Evolutionary conservation across 2,329 filamentous ascomycete species (phyloP).

Genomic region (Fusarium sp.): DNA sequence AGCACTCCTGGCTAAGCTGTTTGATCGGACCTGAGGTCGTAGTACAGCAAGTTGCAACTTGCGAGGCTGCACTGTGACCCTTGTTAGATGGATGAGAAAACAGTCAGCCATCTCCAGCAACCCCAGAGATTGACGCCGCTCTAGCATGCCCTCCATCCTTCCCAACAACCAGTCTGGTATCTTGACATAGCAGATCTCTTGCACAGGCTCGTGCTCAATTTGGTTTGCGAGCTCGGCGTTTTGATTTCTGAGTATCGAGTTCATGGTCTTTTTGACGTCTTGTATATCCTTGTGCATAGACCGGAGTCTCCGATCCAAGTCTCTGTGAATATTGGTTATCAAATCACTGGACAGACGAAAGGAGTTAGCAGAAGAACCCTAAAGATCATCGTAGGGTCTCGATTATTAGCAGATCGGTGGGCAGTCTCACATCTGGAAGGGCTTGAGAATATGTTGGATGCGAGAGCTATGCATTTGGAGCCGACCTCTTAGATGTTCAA

Average conservation of each 20-base stretch:
- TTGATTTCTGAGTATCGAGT: background rate
- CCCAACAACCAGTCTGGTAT: background rate
- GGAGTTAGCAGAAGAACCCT: background rate
- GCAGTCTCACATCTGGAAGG: background rate
- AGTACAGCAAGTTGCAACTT: background rate
- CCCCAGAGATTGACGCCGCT: background rate
- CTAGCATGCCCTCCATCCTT: background rate
- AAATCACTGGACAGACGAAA: background rate
- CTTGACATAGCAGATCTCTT: background rate
- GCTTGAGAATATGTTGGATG: background rate
- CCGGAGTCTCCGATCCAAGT: background rate
- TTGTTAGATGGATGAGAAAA: background rate
- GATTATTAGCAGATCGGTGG: too few relatives aligned
- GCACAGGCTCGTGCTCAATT: background rate
- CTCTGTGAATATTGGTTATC: background rate
- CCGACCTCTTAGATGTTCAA: background rate
- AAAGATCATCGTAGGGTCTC: too few relatives aligned
- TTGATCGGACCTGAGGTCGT: background rate
- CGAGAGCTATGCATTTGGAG: background rate
- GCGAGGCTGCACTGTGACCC: background rate
- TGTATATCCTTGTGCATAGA: background rate
- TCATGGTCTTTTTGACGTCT: background rate
- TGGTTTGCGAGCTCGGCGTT: background rate
- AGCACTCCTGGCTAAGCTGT: background rate
- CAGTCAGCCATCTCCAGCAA: background rate